phyloP scores from a whole-genome alignment of 2,329 filamentous ascomycete species.

The Aschersonia sp. region DNA sequence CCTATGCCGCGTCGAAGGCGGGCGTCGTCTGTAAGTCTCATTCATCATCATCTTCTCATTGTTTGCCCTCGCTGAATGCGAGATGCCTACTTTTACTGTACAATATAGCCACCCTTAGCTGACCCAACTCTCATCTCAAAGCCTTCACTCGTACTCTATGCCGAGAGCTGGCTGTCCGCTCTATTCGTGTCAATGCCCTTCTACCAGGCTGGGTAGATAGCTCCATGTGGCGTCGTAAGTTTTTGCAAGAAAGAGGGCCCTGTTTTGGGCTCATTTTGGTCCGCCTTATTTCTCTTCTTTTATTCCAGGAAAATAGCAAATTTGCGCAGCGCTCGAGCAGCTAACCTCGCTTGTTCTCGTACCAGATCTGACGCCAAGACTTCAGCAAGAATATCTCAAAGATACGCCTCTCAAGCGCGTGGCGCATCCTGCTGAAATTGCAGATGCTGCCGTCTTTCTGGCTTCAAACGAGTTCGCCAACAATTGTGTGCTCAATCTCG shows the following conservation, averaged over 20 bases:
- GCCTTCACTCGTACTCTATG: constrained; percentile 56
- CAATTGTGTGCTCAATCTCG: constrained; percentile 74
- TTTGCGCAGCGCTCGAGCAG: constrained; percentile 14
- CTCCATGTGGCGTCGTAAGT: constrained; percentile 60
- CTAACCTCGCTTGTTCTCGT: constrained; percentile 17
- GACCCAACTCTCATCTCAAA: constrained; percentile 15
- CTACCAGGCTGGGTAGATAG: constrained; percentile 75
- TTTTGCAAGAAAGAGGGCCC: background rate
- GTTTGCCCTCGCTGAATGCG: background rate
- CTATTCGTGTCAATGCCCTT: constrained; percentile 66
- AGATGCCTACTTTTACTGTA: constrained; percentile 5
- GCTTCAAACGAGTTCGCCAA: constrained; percentile 70
- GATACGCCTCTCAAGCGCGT: constrained; percentile 53
- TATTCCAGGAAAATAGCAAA: no score
- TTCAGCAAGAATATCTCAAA: constrained; percentile 23
- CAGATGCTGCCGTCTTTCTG: constrained; percentile 70
- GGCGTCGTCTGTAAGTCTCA: constrained; percentile 50
- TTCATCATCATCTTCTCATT: constrained; percentile 1
- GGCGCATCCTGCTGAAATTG: constrained; percentile 56
- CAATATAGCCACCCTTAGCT: background rate
- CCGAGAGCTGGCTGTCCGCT: constrained; percentile 42
- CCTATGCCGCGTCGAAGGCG: constrained; percentile 70
- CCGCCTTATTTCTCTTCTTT: no score
- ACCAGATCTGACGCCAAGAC: constrained; percentile 21
- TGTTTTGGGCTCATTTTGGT: no score